Evolutionary conservation across 2,329 filamentous ascomycete genomes (phyloP).

Genomic region (Phyllosticta citrichinensis): DNA sequence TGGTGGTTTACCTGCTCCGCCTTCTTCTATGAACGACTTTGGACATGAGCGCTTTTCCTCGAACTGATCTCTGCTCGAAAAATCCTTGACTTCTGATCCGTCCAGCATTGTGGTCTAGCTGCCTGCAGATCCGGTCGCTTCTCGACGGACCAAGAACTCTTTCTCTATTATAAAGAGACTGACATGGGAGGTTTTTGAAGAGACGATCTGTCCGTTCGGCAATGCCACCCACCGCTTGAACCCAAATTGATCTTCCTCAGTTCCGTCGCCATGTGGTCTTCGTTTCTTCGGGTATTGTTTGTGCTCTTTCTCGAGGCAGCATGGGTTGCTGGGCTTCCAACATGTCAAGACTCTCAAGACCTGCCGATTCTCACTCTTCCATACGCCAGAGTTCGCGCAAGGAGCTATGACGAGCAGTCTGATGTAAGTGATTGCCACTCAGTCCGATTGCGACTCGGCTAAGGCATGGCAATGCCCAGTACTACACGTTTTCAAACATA

Average conservation of each 20-base stretch:
- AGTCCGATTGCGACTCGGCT: neutral
- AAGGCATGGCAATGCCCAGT: neutral
- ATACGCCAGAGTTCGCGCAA: slow-evolving; percentile 25
- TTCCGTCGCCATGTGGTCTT: neutral
- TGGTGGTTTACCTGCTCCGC: neutral
- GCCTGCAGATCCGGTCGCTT: neutral
- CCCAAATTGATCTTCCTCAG: neutral
- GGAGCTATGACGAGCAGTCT: slow-evolving; percentile 20
- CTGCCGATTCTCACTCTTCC: slow-evolving; percentile 24
- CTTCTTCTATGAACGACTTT: neutral
- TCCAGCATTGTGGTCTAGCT: neutral
- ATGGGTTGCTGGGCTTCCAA: neutral
- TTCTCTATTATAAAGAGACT: neutral
- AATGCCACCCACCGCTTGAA: neutral
- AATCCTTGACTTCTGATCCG: neutral
- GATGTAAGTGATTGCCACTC: slow-evolving; percentile 14
- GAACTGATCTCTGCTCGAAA: neutral
- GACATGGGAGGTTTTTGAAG: neutral
- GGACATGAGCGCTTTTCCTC: neutral
- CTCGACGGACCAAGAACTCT: neutral
- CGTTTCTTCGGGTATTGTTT: neutral
- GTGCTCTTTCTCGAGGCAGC: neutral
- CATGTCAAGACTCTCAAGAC: slow-evolving; percentile 1
- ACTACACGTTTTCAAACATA: slow-evolving; percentile 34
- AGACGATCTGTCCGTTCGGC: neutral